Percentiles rank a stretch among this genome's conserved stretches.
Evolutionary conservation across 495 filamentous ascomycete species (phyloP).

Genomic region (Annulohypoxylon moriforme): DNA sequence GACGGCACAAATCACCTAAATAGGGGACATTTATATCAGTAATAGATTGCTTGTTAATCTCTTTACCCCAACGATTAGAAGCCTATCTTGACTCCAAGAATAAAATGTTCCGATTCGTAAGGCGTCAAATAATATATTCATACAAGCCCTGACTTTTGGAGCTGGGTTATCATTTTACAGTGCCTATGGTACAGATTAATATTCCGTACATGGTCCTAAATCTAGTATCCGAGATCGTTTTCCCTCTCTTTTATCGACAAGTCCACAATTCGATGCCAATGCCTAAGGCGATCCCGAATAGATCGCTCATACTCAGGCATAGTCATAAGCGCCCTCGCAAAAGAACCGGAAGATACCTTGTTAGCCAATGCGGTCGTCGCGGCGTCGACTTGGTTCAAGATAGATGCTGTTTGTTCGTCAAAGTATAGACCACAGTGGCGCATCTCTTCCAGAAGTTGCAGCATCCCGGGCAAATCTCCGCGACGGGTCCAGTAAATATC

Average conservation of each 20-base stretch:
- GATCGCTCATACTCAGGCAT: constrained; percentile 54
- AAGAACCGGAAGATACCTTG: constrained; percentile 42
- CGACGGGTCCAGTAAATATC: constrained; percentile 71
- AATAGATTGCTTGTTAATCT: too few species aligned
- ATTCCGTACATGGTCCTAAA: not conserved
- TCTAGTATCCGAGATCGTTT: constrained; percentile 25
- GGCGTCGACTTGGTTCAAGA: constrained; percentile 56
- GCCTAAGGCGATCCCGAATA: constrained; percentile 34
- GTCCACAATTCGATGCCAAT: constrained; percentile 39
- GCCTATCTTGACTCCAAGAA: too few species aligned
- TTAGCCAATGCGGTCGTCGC: constrained; percentile 14
- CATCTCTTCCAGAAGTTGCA: constrained; percentile 80
- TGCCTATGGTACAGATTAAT: not conserved
- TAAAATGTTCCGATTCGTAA: too few species aligned
- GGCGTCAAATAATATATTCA: not conserved
- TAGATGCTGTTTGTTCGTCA: constrained; percentile 63
- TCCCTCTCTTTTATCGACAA: constrained; percentile 31
- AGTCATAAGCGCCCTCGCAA: constrained; percentile 49
- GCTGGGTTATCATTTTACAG: not conserved
- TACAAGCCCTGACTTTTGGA: not conserved
- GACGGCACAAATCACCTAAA: not conserved
- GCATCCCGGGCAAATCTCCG: constrained; percentile 68
- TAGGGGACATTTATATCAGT: too few species aligned
- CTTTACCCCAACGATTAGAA: too few species aligned
- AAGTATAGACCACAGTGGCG: constrained; percentile 72